Evolutionary conservation across 2,329 filamentous ascomycete species (phyloP).

Genomic region (Colletotrichum cuscutae): DNA sequence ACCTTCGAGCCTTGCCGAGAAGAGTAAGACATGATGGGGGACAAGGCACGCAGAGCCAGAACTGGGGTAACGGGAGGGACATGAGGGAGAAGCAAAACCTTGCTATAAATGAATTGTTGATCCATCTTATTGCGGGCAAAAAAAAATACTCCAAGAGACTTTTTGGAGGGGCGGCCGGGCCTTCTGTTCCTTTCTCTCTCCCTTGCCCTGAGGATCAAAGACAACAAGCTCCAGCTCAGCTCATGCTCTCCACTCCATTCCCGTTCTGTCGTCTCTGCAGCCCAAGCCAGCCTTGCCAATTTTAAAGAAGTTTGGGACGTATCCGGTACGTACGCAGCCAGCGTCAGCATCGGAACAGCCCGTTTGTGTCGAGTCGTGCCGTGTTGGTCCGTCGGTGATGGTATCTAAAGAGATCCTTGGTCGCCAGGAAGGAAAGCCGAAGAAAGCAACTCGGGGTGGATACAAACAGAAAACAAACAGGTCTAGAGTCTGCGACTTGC

Average conservation of each 20-base stretch:
- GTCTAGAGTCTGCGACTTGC: neutral
- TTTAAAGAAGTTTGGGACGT: neutral
- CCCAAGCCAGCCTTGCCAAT: neutral
- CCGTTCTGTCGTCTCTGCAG: constrained; percentile 3
- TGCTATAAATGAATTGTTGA: constrained; percentile 30
- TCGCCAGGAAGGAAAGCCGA: neutral
- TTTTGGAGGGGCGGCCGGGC: neutral
- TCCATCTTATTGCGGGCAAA: constrained; percentile 8
- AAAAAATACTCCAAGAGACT: neutral
- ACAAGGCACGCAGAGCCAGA: constrained; percentile 25
- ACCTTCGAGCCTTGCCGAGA: neutral
- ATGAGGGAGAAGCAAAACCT: constrained; percentile 21
- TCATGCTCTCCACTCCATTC: neutral
- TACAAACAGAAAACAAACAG: neutral
- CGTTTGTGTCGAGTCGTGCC: neutral
- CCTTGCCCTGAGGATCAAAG: constrained; percentile 20
- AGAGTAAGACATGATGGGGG: constrained; percentile 22
- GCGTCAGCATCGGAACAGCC: neutral
- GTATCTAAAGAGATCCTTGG: neutral
- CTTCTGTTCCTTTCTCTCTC: neutral
- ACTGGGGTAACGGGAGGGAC: constrained; percentile 31
- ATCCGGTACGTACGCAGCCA: neutral
- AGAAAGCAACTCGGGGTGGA: neutral
- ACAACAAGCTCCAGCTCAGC: constrained; percentile 6
- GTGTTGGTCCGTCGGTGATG: neutral